These are phyloP conservation scores for Macrotyloma uniflorum DNA, from an alignment of 306 rosid species.

Conservation along the genomic window DNA sequence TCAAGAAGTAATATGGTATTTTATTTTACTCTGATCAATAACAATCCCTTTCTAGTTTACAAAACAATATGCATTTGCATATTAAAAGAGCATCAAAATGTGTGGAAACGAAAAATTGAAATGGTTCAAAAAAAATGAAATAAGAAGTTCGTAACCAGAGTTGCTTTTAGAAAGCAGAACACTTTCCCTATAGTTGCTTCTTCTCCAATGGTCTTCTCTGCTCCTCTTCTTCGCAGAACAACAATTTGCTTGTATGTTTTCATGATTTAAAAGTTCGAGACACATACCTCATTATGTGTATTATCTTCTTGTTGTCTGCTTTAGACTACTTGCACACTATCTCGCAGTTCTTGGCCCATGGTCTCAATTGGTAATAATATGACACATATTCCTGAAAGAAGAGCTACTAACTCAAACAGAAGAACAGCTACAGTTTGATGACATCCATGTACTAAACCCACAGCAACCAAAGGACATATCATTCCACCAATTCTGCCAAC, in stretches of 20 bases:
- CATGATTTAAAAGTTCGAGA: not conserved
- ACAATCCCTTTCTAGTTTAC: not conserved
- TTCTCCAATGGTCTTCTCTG: slow-evolving; percentile 1
- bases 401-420: slow-evolving; percentile 70
- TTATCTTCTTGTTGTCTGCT: not conserved
- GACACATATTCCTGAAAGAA: slow-evolving; percentile 82
- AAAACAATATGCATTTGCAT: not conserved
- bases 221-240: not conserved
- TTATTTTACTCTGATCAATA: not conserved
- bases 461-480: slow-evolving; percentile 87
- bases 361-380: slow-evolving; percentile 85
- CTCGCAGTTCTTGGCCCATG: slow-evolving; percentile 74
- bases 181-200: not conserved
- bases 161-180: not conserved
- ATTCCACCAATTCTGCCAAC: slow-evolving; percentile 95
- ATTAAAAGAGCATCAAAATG: not conserved
- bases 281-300: slow-evolving; percentile 14
- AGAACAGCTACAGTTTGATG: slow-evolving; percentile 81
- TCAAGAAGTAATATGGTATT: not conserved
- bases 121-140: not conserved
- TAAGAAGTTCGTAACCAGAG: too few species aligned
- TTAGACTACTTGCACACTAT: slow-evolving; percentile 50
- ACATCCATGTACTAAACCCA: slow-evolving; percentile 80
- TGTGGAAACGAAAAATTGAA: not conserved
- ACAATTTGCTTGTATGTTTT: not conserved